These are phyloP conservation scores for Azolla pinnata DNA, from an alignment of 75 land plant species.

Conservation along the genomic window DNA sequence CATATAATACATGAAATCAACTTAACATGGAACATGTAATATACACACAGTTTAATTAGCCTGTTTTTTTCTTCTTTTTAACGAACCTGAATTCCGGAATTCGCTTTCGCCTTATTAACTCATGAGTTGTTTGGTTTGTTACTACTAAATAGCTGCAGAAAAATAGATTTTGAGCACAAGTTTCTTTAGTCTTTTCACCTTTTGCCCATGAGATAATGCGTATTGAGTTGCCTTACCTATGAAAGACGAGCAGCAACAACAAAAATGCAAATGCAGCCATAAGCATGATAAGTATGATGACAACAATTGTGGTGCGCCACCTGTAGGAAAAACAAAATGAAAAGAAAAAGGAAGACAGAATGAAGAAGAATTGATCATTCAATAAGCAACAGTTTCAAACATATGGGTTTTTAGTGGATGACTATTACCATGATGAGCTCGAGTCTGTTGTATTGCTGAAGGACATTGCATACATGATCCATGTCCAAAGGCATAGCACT, in stretches of 20 bases:
- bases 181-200: too few species aligned
- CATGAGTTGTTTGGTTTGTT: too few species aligned
- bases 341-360: background rate
- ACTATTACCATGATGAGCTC: background rate
- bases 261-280: conserved; percentile 46
- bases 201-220: too few species aligned
- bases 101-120: too few species aligned
- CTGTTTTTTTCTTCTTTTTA: too few species aligned
- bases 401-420: background rate
- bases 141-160: too few species aligned
- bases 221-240: too few species aligned
- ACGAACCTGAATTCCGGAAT: too few species aligned
- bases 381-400: background rate
- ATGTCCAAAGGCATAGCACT: conserved; percentile 70
- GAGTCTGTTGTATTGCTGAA: conserved; percentile 18
- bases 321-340: conserved; percentile 20
- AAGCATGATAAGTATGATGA: conserved; percentile 43
- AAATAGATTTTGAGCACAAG: too few species aligned
- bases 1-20: too few species aligned
- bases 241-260: conserved; percentile 60
- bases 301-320: conserved; percentile 50
- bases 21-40: too few species aligned
- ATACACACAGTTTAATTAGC: too few species aligned
- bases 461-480: conserved; percentile 46
- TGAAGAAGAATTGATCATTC: background rate